Conservation (phyloP, 129 eudicot species). For the Escallonia rubra region DNA sequence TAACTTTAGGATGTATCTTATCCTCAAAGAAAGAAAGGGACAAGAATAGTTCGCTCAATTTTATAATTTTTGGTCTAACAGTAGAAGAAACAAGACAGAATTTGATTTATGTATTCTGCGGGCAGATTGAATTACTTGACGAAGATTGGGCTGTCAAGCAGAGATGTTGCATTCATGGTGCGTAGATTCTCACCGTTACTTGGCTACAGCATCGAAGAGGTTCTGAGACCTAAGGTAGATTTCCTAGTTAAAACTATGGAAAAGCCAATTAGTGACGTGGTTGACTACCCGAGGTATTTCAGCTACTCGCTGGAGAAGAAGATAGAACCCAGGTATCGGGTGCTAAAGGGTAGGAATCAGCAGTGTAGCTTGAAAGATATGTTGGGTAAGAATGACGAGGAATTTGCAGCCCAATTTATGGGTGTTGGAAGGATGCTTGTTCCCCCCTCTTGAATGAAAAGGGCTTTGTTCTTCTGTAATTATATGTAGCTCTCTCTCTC, state of each 20-base stretch:
- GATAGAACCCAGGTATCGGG: slow-evolving; percentile 76
- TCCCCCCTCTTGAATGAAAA: background rate
- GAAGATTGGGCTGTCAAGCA: slow-evolving; percentile 56
- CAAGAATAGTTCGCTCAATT: no score
- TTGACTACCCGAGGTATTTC: slow-evolving; percentile 79
- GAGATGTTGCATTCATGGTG: slow-evolving; percentile 68
- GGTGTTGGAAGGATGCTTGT: slow-evolving; percentile 13
- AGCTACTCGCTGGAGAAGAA: slow-evolving; percentile 87
- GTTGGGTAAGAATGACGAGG: slow-evolving; percentile 79
- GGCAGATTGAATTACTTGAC: slow-evolving; percentile 63
- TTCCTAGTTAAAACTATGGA: slow-evolving; percentile 68
- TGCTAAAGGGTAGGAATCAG: slow-evolving; percentile 40
- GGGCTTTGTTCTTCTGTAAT: background rate
- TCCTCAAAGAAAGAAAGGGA: no score
- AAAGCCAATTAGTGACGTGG: slow-evolving; percentile 60
- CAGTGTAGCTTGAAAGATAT: slow-evolving; percentile 73
- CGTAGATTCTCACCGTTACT: slow-evolving; percentile 69
- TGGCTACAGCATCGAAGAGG: slow-evolving; percentile 80
- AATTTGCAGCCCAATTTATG: slow-evolving; percentile 58
- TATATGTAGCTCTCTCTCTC: no score
- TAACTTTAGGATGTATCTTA: background rate
- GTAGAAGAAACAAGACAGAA: background rate
- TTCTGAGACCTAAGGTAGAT: slow-evolving; percentile 67
- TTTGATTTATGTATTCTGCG: background rate
- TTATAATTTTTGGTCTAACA: no score